Base-by-base conservation (phyloP, 179 eudicot species). In the Carnegiea gigantea region DNA sequence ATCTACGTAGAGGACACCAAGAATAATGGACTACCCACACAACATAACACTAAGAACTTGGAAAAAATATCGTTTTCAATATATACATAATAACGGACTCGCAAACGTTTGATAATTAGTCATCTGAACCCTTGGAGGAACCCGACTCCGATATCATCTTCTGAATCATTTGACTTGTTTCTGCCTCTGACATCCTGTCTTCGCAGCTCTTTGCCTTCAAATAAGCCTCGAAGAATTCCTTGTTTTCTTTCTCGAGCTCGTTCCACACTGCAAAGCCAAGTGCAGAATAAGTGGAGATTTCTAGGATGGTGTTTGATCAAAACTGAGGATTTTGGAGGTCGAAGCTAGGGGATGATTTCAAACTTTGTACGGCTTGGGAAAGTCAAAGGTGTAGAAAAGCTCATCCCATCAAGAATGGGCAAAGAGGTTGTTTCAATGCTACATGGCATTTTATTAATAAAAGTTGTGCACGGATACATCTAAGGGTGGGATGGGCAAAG, bases 201-300 rank as follows among this genome's bases (percentile, higher is more conserved):
- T 85, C 85, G 28, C 86, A 86, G 77, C 80, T 81, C 54, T 89
- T 90, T 4, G 92, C 86, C 72, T 82, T 74, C 11, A 88, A 73
- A 57, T 91, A 92, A 4, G 90, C 85, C 82, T 91, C 89, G 21
- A 92, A 92, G 83, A 91, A 92, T 70, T 90, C 96, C 78, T 79
- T 90, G 90, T 92, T 92, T 83, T 88, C 93, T 78, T 92, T 92
- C 89, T 91, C 92, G 40, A 92, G 81, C 84, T 92, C 97, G 2
- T 85, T 89, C 97, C 97, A 92, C 49, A 92, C 94, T 92, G 89
- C 86, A 30, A 72, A 11, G 12, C 30, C 12, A 64, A 64, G 44
- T 40, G 8, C 44, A 40, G 44, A 40, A 40, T 40, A 40, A 40
- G 44, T 40, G 44, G 9, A 40, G 9, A 5, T 40, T 40, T 40